Base-by-base conservation (phyloP, 164 flowering plant genomes). In the Vitis cinerea region DNA sequence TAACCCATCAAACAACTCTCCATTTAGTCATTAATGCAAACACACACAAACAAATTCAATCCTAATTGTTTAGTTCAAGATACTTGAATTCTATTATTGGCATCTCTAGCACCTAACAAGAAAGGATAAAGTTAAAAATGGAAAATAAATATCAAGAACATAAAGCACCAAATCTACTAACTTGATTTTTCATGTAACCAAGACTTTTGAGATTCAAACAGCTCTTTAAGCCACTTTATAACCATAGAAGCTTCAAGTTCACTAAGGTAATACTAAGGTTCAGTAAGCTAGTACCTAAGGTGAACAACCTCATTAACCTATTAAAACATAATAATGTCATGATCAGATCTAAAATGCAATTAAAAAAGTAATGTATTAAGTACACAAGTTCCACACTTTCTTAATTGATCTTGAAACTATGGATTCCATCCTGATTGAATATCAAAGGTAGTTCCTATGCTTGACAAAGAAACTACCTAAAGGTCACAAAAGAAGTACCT, bases 161-260 rank as follows among this genome's bases (percentile, higher is more conserved):
- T 49, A 50, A 56, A 44, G 30, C 11, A 19, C 1, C 17, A 51
- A 31, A 23, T 64, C 23, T 53, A n/a, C 76, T 29, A 8, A 83
- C 92, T 86, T 66, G 74, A 63, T 49, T 64, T 71, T 64, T 82
- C 86, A 53, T 86, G 81, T 37, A 87, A 76, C 17, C 82, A 74
- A 81, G 82, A 77, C 76, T 88, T 95, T 68, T 88, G 80, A 61
- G 93, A 81, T 74, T 89, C 95, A 27, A 95, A 64, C 49, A 93
- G 73, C 72, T 89, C 88, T 72, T 84, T 91, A 11, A 95, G 82
- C 62, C 91, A 77, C 69, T 90, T 93, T 12, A 90, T 80, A 51
- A 93, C 93, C 81, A 82, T 58, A 16, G 89, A 74, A 76, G 98
- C 97, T 80, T 93, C 95, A 77, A 88, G 90, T 4, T 88, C 83